phyloP scores from a whole-genome alignment of 2,329 filamentous ascomycete genomes.

The Calcarisporium arbuscula region DNA sequence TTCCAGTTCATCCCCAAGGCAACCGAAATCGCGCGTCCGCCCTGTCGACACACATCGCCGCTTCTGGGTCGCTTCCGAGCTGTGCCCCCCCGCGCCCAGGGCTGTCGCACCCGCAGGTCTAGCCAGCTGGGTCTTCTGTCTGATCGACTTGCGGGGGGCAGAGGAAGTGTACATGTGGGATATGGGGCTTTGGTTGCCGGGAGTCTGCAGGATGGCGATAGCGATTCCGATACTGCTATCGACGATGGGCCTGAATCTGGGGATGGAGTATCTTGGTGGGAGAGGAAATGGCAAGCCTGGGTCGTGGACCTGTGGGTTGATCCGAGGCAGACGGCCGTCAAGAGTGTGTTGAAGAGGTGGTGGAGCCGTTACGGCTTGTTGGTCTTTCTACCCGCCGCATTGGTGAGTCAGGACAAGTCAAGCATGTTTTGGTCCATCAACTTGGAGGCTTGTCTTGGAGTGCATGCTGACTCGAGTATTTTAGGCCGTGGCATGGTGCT shows the following conservation, averaged over 20 bases:
- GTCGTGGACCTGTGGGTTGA: slow-evolving; percentile 52
- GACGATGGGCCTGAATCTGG: slow-evolving; percentile 29
- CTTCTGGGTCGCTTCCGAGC: slow-evolving; percentile 60
- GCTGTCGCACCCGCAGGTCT: slow-evolving; percentile 19
- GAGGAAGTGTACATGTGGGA: slow-evolving; percentile 50
- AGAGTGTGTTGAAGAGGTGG: slow-evolving; percentile 54
- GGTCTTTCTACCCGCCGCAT: slow-evolving; percentile 52
- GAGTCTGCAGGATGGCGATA: slow-evolving; percentile 27
- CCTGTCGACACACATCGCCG: slow-evolving; percentile 51
- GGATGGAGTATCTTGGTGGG: slow-evolving; percentile 27
- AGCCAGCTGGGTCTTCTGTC: slow-evolving; percentile 35
- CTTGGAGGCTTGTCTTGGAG: no score
- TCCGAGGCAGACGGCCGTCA: slow-evolving; percentile 53
- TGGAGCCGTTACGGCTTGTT: slow-evolving; percentile 56
- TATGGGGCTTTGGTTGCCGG: slow-evolving; percentile 48
- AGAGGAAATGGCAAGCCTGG: slow-evolving; percentile 29
- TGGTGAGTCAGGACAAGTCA: slow-evolving; percentile 38
- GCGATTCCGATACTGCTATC: slow-evolving; percentile 14
- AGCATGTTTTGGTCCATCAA: slow-evolving; percentile 3
- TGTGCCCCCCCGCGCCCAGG: slow-evolving; percentile 43
- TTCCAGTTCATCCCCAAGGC: slow-evolving; percentile 63
- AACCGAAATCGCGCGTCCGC: slow-evolving; percentile 49
- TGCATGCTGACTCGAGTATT: no score
- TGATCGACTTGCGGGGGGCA: slow-evolving; percentile 22
- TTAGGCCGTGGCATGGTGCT: slow-evolving; percentile 59